Evolutionary conservation across 2,329 filamentous ascomycete genomes (phyloP).

Genomic region (Tolypocladium guangdongense): DNA sequence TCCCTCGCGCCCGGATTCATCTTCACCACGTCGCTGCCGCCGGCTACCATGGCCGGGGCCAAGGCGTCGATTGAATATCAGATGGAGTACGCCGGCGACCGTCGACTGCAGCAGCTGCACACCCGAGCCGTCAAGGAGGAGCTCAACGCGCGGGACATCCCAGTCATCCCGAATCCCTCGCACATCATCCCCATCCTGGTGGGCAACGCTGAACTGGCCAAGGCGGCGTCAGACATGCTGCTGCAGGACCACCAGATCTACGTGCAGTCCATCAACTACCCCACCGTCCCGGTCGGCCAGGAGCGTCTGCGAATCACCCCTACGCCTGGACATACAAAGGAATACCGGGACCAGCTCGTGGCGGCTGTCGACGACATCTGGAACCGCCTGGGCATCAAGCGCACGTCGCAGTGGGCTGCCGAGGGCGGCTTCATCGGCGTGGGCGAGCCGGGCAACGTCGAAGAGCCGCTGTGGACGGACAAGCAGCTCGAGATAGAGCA

Average conservation of each 20-base stretch:
- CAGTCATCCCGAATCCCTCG: constrained; percentile 93
- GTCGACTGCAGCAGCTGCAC: constrained; percentile 88
- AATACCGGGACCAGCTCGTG: constrained; percentile 78
- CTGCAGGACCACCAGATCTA: constrained; percentile 88
- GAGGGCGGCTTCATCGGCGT: constrained; percentile 93
- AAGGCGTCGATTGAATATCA: constrained; percentile 90
- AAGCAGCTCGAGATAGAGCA: constrained; percentile 71
- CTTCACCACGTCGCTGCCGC: constrained; percentile 93
- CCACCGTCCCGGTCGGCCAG: constrained; percentile 94
- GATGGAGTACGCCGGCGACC: constrained; percentile 72
- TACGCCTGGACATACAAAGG: constrained; percentile 80
- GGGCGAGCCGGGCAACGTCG: constrained; percentile 54
- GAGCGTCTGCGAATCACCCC: constrained; percentile 93
- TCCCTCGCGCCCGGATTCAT: constrained; percentile 96
- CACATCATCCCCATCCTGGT: constrained; percentile 94
- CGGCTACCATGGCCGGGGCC: constrained; percentile 93
- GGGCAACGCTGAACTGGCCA: constrained; percentile 86
- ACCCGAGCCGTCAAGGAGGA: constrained; percentile 88
- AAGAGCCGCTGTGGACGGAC: constrained; percentile 82
- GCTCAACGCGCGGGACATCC: constrained; percentile 69
- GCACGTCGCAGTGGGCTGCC: constrained; percentile 82
- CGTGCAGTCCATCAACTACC: constrained; percentile 98
- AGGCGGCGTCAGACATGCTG: constrained; percentile 83
- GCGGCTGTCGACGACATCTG: constrained; percentile 79
- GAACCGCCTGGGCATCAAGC: constrained; percentile 79